Base-by-base conservation (phyloP, 805 yeast species). In the Lachancea mirantina region DNA sequence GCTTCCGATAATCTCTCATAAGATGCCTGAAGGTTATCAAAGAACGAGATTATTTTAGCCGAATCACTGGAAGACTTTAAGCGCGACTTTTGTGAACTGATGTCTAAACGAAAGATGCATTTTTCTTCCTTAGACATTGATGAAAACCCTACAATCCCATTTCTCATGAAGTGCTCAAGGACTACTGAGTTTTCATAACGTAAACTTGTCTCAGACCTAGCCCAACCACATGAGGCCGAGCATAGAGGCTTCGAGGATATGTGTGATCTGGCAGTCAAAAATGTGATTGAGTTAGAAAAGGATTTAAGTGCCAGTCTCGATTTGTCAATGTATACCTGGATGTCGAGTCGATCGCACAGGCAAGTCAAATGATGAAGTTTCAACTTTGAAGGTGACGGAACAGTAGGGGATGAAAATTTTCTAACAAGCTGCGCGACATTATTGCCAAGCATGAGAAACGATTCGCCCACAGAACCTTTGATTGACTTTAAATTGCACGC, bases 341-440 rank as follows among this genome's bases (percentile, higher is more conserved):
- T 14, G 10, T 35, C 39, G 26, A 24, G 24, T 13, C 35, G 28
- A 17, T 35, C 39, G 10, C 30, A 18, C 24, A 35, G 15, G 3
- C 15, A 14, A n/a, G 19, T 20, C 8, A 15, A 8, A 6, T 35
- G 35, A 4, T 10, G 13, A 4, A 30, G 19, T 3, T 6, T 14
- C 6, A 14, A 16, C 8, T 10, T 14, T 11, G n/a, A n/a, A n/a
- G n/a, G n/a, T n/a, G n/a, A n/a, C n/a, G n/a, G n/a, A n/a, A n/a
- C n/a, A n/a, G n/a, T n/a, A n/a, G n/a, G n/a, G n/a, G n/a, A n/a
- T n/a, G n/a, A n/a, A n/a, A n/a, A n/a, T n/a, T n/a, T n/a, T n/a
- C n/a, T n/a, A n/a, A n/a, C n/a, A n/a, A n/a, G n/a, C n/a, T n/a
- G n/a, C n/a, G n/a, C n/a, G n/a, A n/a, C n/a, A n/a, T n/a, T n/a